These are phyloP conservation scores for Pseudogymnoascus sp. DNA, from an alignment of 2,329 filamentous ascomycete species.

Conservation along the genomic window DNA sequence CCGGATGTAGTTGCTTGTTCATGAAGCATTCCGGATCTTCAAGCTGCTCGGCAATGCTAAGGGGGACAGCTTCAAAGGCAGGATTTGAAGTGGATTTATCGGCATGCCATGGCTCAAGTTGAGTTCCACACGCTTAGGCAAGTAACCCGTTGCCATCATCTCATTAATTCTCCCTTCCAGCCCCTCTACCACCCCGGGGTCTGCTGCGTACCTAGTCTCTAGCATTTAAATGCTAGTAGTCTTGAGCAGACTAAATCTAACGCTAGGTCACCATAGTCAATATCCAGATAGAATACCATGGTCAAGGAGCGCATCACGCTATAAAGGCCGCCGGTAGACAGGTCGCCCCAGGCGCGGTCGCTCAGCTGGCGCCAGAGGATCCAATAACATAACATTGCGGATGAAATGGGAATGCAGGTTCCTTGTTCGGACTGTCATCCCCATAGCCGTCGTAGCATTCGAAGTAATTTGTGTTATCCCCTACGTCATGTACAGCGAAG, in stretches of 20 bases:
- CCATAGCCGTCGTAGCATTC: not conserved
- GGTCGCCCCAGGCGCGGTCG: not conserved
- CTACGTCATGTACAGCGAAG: not conserved
- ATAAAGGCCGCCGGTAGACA: not conserved
- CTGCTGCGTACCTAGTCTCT: not conserved
- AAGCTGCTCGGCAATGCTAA: not conserved
- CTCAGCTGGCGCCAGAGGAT: not conserved
- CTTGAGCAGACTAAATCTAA: not conserved
- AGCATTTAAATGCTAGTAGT: not conserved
- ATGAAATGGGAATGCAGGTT: not conserved
- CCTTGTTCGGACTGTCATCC: not conserved
- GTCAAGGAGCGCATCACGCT: not conserved
- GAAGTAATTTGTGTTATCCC: not conserved
- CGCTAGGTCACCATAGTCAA: not conserved
- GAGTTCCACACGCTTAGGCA: not conserved
- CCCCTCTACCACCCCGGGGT: not conserved
- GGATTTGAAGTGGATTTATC: not conserved
- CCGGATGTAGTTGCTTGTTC: not conserved
- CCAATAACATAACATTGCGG: not conserved
- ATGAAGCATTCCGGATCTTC: not conserved
- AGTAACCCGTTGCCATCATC: not conserved
- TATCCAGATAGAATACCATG: not conserved
- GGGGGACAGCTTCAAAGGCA: not conserved
- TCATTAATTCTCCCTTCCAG: not conserved
- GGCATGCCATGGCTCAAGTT: not conserved